Conservation (phyloP, 306 rosid genomes). For the Quercus bicolor region DNA sequence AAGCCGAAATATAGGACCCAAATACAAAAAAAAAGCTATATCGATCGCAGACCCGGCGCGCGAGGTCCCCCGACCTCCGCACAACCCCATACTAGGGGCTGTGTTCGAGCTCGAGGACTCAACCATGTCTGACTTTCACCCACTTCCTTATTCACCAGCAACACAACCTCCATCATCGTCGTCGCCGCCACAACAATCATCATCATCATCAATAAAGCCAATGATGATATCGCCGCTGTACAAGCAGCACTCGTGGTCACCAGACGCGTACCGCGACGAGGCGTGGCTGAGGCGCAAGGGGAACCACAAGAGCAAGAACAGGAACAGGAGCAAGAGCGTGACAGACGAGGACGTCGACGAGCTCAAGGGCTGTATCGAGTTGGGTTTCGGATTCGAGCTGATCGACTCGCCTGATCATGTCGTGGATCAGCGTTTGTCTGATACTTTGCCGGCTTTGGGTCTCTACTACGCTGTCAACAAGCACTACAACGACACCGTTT, state of each 20-base stretch:
- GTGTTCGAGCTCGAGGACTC: slow-evolving; percentile 17
- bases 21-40: slow-evolving; percentile 30
- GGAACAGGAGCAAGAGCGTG: slow-evolving; percentile 64
- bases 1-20: neutral
- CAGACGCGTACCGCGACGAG: slow-evolving; percentile 73
- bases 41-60: slow-evolving; percentile 44
- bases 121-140: slow-evolving; percentile 37
- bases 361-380: slow-evolving; percentile 86
- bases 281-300: slow-evolving; percentile 85
- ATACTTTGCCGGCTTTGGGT: slow-evolving; percentile 77
- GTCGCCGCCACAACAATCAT: neutral
- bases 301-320: slow-evolving; percentile 56
- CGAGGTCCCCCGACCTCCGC: slow-evolving; percentile 92
- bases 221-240: slow-evolving; percentile 40
- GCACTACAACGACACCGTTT: slow-evolving; percentile 43
- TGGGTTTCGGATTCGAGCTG: slow-evolving; percentile 74
- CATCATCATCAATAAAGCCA: neutral
- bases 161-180: neutral
- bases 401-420: slow-evolving; percentile 45
- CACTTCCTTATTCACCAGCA: neutral
- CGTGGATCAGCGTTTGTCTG: slow-evolving; percentile 55
- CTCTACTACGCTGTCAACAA: slow-evolving; percentile 81
- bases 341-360: slow-evolving; percentile 86
- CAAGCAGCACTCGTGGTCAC: slow-evolving; percentile 94
- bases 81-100: slow-evolving; percentile 40